Conservation (phyloP, 208 protist species). For the Lotmaria passim region DNA sequence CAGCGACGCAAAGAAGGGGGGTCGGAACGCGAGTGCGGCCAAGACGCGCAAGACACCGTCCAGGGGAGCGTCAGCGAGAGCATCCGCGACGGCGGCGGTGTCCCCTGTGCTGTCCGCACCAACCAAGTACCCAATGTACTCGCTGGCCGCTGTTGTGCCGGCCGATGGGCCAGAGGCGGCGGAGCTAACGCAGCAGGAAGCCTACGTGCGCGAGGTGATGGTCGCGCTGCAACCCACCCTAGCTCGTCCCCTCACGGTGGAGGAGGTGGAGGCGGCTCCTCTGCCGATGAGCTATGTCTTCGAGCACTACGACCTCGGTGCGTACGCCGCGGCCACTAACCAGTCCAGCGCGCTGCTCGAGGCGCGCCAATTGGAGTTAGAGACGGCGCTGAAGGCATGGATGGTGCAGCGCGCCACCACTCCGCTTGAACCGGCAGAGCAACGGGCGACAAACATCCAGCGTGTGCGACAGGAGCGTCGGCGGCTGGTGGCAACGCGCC, state of each 20-base stretch:
- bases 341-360: constrained; percentile 20
- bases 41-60: constrained; percentile 15
- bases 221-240: constrained; percentile 9
- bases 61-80: too few relatives aligned
- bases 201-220: constrained; percentile 15
- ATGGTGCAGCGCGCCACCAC: constrained; percentile 14
- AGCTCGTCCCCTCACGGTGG: constrained; percentile 9
- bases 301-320: constrained; percentile 20
- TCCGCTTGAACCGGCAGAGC: constrained; percentile 40
- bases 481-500: constrained; percentile 5
- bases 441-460: constrained; percentile 31
- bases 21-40: not conserved
- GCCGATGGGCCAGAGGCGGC: constrained; percentile 5
- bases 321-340: constrained; percentile 2
- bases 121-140: constrained; percentile 1
- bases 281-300: constrained; percentile 29
- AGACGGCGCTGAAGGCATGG: constrained; percentile 18
- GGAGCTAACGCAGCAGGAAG: constrained; percentile 5
- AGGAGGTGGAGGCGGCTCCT: constrained; percentile 15
- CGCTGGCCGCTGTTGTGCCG: constrained; percentile 2
- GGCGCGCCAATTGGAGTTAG: constrained; percentile 17
- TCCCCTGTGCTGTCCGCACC: not conserved
- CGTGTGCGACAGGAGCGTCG: constrained; percentile 20
- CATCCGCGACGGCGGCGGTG: not conserved
- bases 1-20: constrained; percentile 1